Evolutionary conservation across 2,329 filamentous ascomycete genomes (phyloP).

Genomic region (Cladophialophora bantiana): DNA sequence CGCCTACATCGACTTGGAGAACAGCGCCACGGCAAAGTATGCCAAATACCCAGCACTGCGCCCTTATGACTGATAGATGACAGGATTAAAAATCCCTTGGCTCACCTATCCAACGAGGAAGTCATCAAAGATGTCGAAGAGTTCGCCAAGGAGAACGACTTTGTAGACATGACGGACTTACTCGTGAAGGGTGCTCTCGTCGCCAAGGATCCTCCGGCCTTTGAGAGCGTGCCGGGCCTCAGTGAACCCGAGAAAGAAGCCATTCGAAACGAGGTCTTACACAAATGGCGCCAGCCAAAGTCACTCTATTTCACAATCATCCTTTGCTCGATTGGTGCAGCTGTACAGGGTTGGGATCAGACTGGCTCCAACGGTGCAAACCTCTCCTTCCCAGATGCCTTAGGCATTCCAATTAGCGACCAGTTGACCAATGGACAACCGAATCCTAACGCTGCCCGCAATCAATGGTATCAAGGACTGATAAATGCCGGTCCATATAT

Average conservation of each 20-base stretch:
- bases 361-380: constrained; percentile 63
- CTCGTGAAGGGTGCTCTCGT: constrained; percentile 59
- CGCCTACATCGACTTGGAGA: constrained; percentile 22
- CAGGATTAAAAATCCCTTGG: constrained; percentile 57
- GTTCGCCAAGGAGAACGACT: constrained; percentile 51
- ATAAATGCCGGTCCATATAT: constrained; percentile 65
- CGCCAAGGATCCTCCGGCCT: constrained; percentile 57
- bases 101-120: constrained; percentile 48
- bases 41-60: background rate
- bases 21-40: constrained; percentile 31
- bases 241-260: constrained; percentile 51
- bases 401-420: constrained; percentile 52
- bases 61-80: background rate
- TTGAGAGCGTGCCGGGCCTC: constrained; percentile 53
- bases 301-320: constrained; percentile 60
- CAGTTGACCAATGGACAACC: constrained; percentile 32
- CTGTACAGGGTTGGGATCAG: constrained; percentile 61
- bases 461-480: constrained; percentile 66
- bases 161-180: constrained; percentile 51
- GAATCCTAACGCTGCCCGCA: constrained; percentile 49
- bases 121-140: constrained; percentile 53
- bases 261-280: constrained; percentile 55
- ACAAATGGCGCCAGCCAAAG: constrained; percentile 59
- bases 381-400: constrained; percentile 56
- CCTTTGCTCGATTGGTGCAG: constrained; percentile 60